Conservation (phyloP, 164 flowering plant genomes). For the Tinospora cordifolia region DNA sequence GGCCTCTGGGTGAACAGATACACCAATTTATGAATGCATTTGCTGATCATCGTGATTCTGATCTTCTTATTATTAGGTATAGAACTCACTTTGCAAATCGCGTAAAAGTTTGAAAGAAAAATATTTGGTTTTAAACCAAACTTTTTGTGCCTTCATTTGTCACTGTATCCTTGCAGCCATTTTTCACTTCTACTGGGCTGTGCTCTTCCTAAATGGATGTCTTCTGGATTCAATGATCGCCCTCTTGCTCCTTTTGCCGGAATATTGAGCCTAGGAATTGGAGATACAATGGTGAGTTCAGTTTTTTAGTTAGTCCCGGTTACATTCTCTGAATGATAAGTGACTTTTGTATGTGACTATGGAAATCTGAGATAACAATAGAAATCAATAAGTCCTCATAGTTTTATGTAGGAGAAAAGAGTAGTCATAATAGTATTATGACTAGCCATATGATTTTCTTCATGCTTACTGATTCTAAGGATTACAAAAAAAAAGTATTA, state of each 20-base stretch:
- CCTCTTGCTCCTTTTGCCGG: slow-evolving; percentile 98
- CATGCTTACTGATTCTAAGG: no score
- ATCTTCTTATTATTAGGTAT: slow-evolving; percentile 82
- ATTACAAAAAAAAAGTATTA: no score
- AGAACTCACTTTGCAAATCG: slow-evolving; percentile 5
- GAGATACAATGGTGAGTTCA: slow-evolving; percentile 85
- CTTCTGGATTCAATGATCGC: slow-evolving; percentile 79
- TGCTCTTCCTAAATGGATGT: slow-evolving; percentile 97
- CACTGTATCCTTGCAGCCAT: slow-evolving; percentile 46
- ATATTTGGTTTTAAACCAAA: slow-evolving; percentile 2
- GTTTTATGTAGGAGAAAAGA: background rate
- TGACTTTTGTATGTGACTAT: background rate
- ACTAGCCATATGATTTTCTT: no score
- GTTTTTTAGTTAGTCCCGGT: background rate
- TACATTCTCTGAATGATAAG: background rate
- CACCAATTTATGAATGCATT: slow-evolving; percentile 96
- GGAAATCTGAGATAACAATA: background rate
- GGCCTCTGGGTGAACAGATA: slow-evolving; percentile 75
- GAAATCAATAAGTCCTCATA: background rate
- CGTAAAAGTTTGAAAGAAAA: background rate
- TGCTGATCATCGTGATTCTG: slow-evolving; percentile 98
- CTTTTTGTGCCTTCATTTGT: slow-evolving; percentile 9
- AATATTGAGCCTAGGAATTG: slow-evolving; percentile 95
- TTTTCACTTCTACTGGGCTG: slow-evolving; percentile 96
- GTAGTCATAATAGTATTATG: background rate